phyloP scores from a whole-genome alignment of 306 rosid species.

The Quercus gilva region DNA sequence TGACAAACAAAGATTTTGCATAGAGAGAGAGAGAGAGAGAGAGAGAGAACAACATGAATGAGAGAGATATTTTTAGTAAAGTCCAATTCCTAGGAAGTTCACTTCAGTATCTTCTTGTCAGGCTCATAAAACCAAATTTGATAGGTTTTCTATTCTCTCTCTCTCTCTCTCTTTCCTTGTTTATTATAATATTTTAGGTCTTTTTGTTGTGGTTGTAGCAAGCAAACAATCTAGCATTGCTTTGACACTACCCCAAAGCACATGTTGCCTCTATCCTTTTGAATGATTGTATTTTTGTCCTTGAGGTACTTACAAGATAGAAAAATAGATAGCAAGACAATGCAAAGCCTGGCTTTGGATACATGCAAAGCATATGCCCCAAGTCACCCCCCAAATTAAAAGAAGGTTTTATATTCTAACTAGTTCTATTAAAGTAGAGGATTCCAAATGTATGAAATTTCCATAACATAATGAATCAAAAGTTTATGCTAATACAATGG shows the following conservation, averaged over 20 bases:
- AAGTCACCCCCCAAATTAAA: neutral
- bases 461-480: neutral
- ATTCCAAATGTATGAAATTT: neutral
- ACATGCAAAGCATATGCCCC: neutral
- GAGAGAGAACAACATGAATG: neutral
- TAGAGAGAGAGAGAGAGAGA: too few relatives aligned
- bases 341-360: too few relatives aligned
- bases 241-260: neutral
- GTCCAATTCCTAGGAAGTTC: too few relatives aligned
- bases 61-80: too few relatives aligned
- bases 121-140: neutral
- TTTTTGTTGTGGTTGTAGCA: neutral
- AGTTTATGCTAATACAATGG: neutral
- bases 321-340: neutral
- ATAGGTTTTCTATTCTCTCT: neutral
- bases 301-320: neutral
- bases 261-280: neutral
- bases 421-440: neutral
- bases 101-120: neutral
- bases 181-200: neutral
- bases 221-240: neutral
- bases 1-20: neutral
- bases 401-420: neutral
- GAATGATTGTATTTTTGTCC: neutral
- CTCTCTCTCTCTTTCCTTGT: neutral